Evolutionary conservation across 208 protist species (phyloP).

Genomic region (Naegleria lovaniensis): DNA sequence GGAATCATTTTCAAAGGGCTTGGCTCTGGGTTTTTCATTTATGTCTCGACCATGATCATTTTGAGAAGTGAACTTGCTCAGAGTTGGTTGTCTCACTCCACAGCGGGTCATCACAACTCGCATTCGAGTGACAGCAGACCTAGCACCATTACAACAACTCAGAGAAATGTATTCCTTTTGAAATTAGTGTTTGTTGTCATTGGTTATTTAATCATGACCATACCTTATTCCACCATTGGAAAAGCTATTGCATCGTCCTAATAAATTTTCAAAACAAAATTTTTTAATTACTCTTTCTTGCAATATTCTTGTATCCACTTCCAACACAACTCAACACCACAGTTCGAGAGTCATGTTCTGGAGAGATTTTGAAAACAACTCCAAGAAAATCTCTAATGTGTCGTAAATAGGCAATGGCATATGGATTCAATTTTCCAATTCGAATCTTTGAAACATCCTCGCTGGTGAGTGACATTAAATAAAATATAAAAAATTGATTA

Average conservation of each 20-base stretch:
- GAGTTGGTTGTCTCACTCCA: too few relatives aligned
- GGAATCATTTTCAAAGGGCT: background rate
- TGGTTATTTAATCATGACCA: conserved; percentile 5
- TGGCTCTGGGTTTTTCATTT: background rate
- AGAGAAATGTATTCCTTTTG: background rate
- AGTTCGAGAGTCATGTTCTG: background rate
- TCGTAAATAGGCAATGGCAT: background rate
- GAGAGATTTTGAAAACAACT: conserved; percentile 19
- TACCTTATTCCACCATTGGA: background rate
- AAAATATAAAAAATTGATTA: background rate
- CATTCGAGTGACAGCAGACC: too few relatives aligned
- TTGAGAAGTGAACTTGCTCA: background rate
- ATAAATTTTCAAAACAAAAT: background rate
- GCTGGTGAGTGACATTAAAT: background rate
- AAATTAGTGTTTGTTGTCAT: background rate
- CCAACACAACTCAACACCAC: conserved; percentile 20
- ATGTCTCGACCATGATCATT: background rate
- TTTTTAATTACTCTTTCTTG: conserved; percentile 24
- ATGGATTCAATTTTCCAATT: background rate
- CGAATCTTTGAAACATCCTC: conserved; percentile 17
- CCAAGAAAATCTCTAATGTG: conserved; percentile 8
- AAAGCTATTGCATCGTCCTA: background rate
- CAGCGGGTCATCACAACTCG: too few relatives aligned
- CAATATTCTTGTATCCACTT: conserved; percentile 8
- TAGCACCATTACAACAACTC: background rate